Percentiles rank a stretch among this genome's conserved stretches.
These are phyloP conservation scores for Malassezia psittaci DNA, from an alignment of 1,284 basidiomycete species.

Conservation along the genomic window DNA sequence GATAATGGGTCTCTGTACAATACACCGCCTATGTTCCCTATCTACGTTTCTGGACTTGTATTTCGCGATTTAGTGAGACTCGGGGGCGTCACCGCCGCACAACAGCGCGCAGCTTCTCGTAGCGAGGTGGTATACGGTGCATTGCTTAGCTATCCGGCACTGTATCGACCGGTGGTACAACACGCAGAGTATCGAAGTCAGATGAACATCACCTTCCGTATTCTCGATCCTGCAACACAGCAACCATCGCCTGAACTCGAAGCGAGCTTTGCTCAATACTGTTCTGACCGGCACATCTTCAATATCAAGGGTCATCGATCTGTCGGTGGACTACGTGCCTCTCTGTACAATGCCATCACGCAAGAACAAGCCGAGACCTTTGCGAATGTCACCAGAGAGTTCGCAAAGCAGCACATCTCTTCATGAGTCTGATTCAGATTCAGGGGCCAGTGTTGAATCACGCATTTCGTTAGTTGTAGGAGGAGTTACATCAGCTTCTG, in stretches of 20 bases:
- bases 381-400: conserved; percentile 52
- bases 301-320: conserved; percentile 39
- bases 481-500: neutral
- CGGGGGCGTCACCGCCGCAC: conserved; percentile 59
- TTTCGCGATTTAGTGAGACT: conserved; percentile 58
- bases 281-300: conserved; percentile 26
- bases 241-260: conserved; percentile 34
- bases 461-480: neutral
- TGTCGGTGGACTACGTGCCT: conserved; percentile 63
- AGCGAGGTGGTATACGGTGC: conserved; percentile 30
- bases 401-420: conserved; percentile 21
- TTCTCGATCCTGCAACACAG: conserved; percentile 21
- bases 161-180: conserved; percentile 32
- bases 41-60: conserved; percentile 84
- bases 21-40: conserved; percentile 81
- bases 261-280: conserved; percentile 31
- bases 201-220: conserved; percentile 47
- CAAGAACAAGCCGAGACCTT: conserved; percentile 59
- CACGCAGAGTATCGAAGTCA: conserved; percentile 33
- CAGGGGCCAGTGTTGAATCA: too few relatives aligned
- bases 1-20: conserved; percentile 80
- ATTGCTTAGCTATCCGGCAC: conserved; percentile 26
- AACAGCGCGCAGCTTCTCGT: conserved; percentile 27
- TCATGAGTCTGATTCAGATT: neutral
- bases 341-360: conserved; percentile 87